These are phyloP conservation scores for Fraxinus ornus DNA, from an alignment of 305 asterid genomes.

Conservation along the genomic window DNA sequence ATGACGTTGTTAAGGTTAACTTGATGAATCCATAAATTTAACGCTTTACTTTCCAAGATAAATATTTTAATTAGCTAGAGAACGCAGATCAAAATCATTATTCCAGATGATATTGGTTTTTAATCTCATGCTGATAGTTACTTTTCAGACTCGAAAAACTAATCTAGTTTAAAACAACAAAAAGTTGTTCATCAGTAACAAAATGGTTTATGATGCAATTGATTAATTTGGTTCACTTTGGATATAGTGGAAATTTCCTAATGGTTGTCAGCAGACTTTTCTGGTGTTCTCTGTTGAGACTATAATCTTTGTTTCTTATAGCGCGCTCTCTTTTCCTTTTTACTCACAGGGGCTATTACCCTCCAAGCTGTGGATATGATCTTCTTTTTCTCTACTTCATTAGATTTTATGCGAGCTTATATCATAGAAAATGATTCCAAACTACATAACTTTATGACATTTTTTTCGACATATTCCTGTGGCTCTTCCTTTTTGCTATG, in stretches of 20 bases:
- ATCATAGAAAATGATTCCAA: background rate
- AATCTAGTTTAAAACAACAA: background rate
- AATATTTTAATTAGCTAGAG: background rate
- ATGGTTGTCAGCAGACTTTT: background rate
- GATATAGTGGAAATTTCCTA: background rate
- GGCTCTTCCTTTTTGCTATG: background rate
- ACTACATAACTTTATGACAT: background rate
- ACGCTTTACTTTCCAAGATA: background rate
- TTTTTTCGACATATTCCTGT: background rate
- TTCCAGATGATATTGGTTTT: background rate
- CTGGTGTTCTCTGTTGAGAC: background rate
- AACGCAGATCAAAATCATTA: background rate
- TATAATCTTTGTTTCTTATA: background rate
- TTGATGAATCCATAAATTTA: constrained; percentile 3
- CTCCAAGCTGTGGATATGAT: background rate
- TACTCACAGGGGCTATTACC: background rate
- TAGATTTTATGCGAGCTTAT: background rate
- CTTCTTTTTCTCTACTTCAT: background rate
- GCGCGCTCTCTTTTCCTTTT: background rate
- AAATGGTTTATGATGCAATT: background rate
- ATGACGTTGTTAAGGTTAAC: constrained; percentile 85
- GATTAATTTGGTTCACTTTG: background rate
- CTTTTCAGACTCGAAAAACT: background rate
- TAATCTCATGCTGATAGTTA: background rate
- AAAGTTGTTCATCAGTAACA: background rate